Evolutionary conservation across 441 rosid genomes (phyloP), one percentile per base, ranked within the genome.

Genomic region (Arabidopsis lyrata): DNA sequence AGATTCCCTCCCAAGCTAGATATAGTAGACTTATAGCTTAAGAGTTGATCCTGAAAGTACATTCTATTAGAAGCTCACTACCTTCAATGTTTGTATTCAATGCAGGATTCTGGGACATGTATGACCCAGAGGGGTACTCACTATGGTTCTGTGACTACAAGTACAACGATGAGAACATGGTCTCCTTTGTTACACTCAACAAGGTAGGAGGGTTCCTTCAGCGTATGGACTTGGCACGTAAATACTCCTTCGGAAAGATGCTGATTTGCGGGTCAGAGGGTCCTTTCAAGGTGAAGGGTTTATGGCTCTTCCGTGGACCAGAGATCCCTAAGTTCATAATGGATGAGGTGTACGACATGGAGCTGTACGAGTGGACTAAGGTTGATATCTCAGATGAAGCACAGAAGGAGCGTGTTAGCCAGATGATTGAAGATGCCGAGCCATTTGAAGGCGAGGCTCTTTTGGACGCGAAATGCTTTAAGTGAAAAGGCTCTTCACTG

Each of bases 21-120:
- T 38, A 52, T 13, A 38, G 6, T 53, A 16, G 56, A 15, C 34
- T 2, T 48, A 13, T 48, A 34, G 68, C 15, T 10, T 39, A 39
- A 38, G 18, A 7, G 20, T 52, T 66, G 35, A 18, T 5, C 1
- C n/a, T 8, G 35, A 20, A 22, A 3, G 3, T 31, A 18, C 63
- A 54, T 54, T 67, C n/a, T 48, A 0, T 36, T 18, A 60, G 6
- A 45, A 42, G 5, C 42, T 53, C 6, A 62, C 14, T 60, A 16
- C 13, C 49, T 38, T 20, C 13, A 11, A 20, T 68, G 12, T 60
- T 34, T 62, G 6, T 52, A 11, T 48, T 9, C 44, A 22, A 62
- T 82, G 79, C 74, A 94, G 99, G 99, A 62, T 94, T 95, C 85
- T 95, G 97, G 99, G 97, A 92, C 84, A 95, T 95, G 97, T 95